These are phyloP conservation scores for Tolypocladium nubicola DNA, from an alignment of 2,329 filamentous ascomycete genomes.

Conservation along the genomic window DNA sequence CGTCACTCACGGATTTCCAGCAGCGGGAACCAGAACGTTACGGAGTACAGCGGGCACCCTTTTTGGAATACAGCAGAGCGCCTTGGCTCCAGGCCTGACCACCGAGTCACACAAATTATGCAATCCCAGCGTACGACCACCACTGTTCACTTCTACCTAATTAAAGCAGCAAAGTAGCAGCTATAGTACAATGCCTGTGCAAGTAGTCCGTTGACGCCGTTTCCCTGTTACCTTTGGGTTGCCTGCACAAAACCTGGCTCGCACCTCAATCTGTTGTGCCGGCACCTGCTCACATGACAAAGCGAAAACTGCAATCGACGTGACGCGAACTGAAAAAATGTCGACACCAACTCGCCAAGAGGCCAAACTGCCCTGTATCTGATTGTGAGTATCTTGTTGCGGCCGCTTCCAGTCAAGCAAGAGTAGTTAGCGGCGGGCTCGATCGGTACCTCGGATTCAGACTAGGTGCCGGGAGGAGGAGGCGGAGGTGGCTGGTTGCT, in stretches of 20 bases:
- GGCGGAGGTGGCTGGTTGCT: constrained; percentile 53
- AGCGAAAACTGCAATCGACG: not conserved
- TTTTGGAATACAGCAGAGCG: too few relatives aligned
- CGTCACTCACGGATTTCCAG: not conserved
- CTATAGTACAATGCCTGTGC: not conserved
- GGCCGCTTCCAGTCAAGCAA: not conserved
- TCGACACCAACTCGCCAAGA: not conserved
- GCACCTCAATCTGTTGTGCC: not conserved
- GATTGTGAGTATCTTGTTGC: not conserved
- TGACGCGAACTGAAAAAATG: not conserved
- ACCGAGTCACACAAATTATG: too few relatives aligned
- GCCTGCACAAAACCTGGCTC: not conserved
- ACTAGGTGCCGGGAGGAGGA: constrained; percentile 43
- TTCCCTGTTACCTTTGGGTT: not conserved
- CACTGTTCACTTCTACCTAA: not conserved
- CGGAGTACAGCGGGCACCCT: too few relatives aligned
- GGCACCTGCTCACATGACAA: not conserved
- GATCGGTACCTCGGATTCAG: not conserved
- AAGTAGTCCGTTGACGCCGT: constrained; percentile 1
- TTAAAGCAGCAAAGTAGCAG: not conserved
- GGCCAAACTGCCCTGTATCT: not conserved
- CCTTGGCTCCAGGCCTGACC: not conserved
- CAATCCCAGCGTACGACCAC: not conserved
- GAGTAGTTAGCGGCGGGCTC: not conserved
- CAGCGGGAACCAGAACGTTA: not conserved